These are phyloP conservation scores for Paecilomyces sp. DNA, from an alignment of 2,329 filamentous ascomycete genomes.

Conservation along the genomic window DNA sequence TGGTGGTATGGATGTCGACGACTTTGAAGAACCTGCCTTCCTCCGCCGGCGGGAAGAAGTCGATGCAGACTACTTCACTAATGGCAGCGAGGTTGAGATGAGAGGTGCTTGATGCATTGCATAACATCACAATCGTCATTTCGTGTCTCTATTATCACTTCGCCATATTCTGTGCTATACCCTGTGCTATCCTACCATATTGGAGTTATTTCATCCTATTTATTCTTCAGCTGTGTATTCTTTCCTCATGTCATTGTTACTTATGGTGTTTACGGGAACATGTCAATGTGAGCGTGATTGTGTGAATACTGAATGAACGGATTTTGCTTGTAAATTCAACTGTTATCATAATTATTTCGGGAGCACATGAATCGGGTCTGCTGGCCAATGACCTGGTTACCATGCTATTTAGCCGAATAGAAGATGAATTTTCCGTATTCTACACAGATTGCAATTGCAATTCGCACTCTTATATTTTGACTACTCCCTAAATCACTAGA, in stretches of 20 bases:
- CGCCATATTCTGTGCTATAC: background rate
- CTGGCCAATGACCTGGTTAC: background rate
- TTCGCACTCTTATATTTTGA: too few relatives aligned
- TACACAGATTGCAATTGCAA: background rate
- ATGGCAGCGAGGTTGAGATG: background rate
- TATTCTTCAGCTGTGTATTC: background rate
- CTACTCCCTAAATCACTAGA: too few relatives aligned
- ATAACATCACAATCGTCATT: background rate
- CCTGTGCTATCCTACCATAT: background rate
- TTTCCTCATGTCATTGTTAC: background rate
- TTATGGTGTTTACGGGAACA: background rate
- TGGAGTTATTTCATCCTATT: constrained; percentile 1
- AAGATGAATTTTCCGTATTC: background rate
- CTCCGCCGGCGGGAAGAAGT: constrained; percentile 36
- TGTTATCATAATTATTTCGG: background rate
- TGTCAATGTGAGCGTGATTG: background rate
- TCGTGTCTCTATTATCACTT: background rate
- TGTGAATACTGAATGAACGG: background rate
- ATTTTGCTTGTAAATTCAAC: background rate
- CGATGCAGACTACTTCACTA: constrained; percentile 18
- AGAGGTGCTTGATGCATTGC: background rate
- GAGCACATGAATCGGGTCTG: background rate
- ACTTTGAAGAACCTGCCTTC: constrained; percentile 42
- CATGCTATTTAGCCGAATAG: background rate
- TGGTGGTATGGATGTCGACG: constrained; percentile 28